Conservation (phyloP, 805 yeast species). For the Brettanomyces sp. region DNA sequence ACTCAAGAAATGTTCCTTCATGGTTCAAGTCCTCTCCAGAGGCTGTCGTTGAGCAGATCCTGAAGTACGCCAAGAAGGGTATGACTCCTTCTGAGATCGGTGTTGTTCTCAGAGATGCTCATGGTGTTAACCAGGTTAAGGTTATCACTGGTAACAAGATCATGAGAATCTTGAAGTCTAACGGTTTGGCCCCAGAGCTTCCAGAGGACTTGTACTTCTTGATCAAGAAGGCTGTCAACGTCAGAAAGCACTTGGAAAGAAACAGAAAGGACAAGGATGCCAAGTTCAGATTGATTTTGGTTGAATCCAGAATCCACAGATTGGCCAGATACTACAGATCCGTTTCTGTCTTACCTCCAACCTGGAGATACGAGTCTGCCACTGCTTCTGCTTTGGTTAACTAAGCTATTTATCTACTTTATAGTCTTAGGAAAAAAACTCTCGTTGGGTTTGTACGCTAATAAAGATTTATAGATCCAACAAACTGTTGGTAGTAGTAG, state of each 20-base stretch:
- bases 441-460: not conserved
- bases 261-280: constrained; percentile 99
- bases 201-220: constrained; percentile 99
- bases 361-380: constrained; percentile 99
- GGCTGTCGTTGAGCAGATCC: constrained; percentile 93
- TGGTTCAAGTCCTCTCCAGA: constrained; percentile 98
- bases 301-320: constrained; percentile 99
- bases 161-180: constrained; percentile 96
- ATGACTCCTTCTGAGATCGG: constrained; percentile 99
- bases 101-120: constrained; percentile 98
- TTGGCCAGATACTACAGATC: constrained; percentile 99
- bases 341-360: constrained; percentile 97
- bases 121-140: constrained; percentile 98
- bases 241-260: constrained; percentile 99
- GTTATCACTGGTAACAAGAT: constrained; percentile 99
- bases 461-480: not conserved
- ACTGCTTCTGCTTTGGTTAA: constrained; percentile 99
- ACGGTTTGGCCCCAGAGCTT: constrained; percentile 99
- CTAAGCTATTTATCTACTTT: constrained; percentile 31
- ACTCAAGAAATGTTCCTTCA: constrained; percentile 97
- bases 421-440: too few relatives aligned
- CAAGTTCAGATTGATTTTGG: constrained; percentile 99
- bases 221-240: constrained; percentile 99
- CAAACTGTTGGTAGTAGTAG: too few relatives aligned
- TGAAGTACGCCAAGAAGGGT: constrained; percentile 99